These are phyloP conservation scores for Podospora appendiculata DNA, from an alignment of 495 filamentous ascomycete species.

Conservation along the genomic window DNA sequence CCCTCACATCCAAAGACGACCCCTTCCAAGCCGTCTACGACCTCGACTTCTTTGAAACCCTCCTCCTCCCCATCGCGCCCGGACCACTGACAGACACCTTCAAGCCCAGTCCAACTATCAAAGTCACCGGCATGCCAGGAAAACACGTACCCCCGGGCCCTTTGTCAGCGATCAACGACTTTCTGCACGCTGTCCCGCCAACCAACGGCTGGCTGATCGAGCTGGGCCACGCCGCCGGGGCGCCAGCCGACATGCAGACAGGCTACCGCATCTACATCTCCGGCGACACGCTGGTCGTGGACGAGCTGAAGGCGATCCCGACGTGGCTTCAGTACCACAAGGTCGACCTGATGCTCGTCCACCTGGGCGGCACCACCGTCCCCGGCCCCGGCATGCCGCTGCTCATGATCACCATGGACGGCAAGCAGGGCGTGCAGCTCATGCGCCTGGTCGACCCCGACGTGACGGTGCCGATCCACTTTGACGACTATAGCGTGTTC, in stretches of 20 bases:
- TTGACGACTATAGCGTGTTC: conserved; percentile 61
- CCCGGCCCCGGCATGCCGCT: conserved; percentile 48
- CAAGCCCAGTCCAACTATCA: conserved; percentile 30
- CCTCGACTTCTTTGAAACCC: conserved; percentile 48
- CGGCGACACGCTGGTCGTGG: conserved; percentile 60
- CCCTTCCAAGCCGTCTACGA: conserved; percentile 47
- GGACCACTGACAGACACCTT: conserved; percentile 5
- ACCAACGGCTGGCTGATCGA: conserved; percentile 70
- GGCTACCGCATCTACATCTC: conserved; percentile 66
- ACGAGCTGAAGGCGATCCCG: conserved; percentile 56
- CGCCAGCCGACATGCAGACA: conserved; percentile 24
- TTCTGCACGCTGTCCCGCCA: conserved; percentile 56
- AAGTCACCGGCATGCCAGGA: conserved; percentile 62
- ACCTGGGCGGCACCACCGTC: conserved; percentile 60
- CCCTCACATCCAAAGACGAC: conserved; percentile 39
- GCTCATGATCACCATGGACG: conserved; percentile 71
- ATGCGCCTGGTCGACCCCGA: conserved; percentile 55
- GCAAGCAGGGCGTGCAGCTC: conserved; percentile 51
- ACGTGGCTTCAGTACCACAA: conserved; percentile 29
- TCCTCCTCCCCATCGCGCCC: conserved; percentile 39
- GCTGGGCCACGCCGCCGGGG: conserved; percentile 36
- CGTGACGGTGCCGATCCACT: conserved; percentile 62
- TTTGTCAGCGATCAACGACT: conserved; percentile 45
- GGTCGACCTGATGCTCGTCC: conserved; percentile 63
- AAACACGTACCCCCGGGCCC: conserved; percentile 55